phyloP scores from a whole-genome alignment of 176 grass and related monocot genomes.

The Bromus sterilis region DNA sequence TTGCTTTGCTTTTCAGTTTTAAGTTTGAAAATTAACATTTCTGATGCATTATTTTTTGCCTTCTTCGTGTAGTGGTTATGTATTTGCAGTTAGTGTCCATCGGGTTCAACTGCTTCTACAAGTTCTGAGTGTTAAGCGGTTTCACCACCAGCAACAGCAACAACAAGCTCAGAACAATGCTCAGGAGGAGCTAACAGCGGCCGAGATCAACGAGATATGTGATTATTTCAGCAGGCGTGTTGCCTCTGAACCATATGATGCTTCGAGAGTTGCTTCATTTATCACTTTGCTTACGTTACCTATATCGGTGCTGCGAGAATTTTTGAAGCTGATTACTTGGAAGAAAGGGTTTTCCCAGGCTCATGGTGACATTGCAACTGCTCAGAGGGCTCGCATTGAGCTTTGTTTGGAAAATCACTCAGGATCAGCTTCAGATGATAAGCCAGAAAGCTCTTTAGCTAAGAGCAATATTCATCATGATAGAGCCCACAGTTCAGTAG shows the following conservation, averaged over 20 bases:
- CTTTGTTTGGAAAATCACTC: conserved; percentile 98
- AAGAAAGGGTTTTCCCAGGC: conserved; percentile 86
- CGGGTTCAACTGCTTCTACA: conserved; percentile 91
- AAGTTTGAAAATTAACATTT: not conserved
- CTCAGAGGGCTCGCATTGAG: conserved; percentile 88
- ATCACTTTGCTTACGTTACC: conserved; percentile 95
- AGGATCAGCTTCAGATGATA: conserved; percentile 46
- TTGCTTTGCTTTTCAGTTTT: not conserved
- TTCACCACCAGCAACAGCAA: conserved; percentile 94
- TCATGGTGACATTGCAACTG: conserved; percentile 73
- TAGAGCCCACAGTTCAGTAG: conserved; percentile 68
- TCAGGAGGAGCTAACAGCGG: conserved; percentile 76
- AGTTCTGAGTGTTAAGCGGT: conserved; percentile 94
- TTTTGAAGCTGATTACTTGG: conserved; percentile 92
- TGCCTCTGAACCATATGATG: conserved; percentile 95
- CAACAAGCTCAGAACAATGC: conserved; percentile 68
- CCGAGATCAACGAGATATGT: conserved; percentile 94
- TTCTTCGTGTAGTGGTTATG: conserved; percentile 75
- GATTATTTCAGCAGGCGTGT: conserved; percentile 98
- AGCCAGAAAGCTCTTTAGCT: conserved; percentile 40
- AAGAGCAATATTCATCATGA: conserved; percentile 94
- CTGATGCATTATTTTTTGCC: conserved; percentile 1
- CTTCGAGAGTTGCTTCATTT: conserved; percentile 94
- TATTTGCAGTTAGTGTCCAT: conserved; percentile 97
- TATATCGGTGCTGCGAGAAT: conserved; percentile 73